A percentile compares a stretch with the other conserved stretches of the same genome.
Evolutionary conservation across 129 eudicot genomes (phyloP).

Genomic region (Flaveria linearis): DNA sequence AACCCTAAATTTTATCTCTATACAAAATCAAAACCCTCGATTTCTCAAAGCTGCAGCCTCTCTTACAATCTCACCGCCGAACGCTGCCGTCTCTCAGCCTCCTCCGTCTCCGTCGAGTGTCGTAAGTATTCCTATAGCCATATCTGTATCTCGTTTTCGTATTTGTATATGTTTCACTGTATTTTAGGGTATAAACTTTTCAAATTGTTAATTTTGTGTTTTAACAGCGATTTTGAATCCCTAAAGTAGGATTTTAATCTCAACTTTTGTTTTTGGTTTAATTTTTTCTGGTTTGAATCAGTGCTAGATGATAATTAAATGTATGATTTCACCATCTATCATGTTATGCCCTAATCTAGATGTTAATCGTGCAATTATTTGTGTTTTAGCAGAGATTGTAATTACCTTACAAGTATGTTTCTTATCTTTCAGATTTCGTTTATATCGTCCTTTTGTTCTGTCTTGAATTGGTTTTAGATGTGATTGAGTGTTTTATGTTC

Average conservation of each 20-base stretch:
- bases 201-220: not conserved
- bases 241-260: not conserved
- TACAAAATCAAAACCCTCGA: not conserved
- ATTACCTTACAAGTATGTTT: not conserved
- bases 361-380: not conserved
- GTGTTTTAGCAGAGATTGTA: not conserved
- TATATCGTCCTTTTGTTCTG: not conserved
- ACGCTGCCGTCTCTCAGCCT: constrained; percentile 16
- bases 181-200: not conserved
- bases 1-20: constrained; percentile 17
- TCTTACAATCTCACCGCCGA: constrained; percentile 3
- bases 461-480: not conserved
- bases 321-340: not conserved
- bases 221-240: not conserved
- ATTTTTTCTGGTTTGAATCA: constrained; percentile 1
- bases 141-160: not conserved
- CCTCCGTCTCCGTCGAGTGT: not conserved
- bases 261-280: not conserved
- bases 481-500: not conserved
- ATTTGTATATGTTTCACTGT: not conserved
- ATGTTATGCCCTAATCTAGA: not conserved
- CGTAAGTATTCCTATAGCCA: not conserved
- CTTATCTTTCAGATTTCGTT: no score
- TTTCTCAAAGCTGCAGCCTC: constrained; percentile 8
- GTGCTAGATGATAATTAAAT: not conserved